Base-by-base conservation (phyloP, 371 early-diverging fungal species). In the Rhizopus sp. region DNA sequence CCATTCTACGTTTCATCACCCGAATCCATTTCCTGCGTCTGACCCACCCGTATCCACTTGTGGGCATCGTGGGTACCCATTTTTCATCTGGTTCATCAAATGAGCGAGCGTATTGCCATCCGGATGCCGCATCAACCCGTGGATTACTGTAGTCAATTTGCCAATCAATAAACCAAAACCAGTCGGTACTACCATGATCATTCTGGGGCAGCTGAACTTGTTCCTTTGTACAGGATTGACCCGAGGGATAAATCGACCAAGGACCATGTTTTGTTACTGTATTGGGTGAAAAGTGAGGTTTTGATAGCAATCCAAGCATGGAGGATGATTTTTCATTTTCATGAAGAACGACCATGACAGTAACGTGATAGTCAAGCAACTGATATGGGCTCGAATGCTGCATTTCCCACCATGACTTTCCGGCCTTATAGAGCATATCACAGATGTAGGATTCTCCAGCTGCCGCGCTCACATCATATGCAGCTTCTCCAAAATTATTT, bases 81-180 rank as follows among this genome's bases (percentile, higher is more conserved):
- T 55, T 52, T 10, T 68, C 64, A 17, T 82, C 88, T 6, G 60
- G 55, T 5, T 82, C 82, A 7, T 71, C 73, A 60, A 88, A 82
- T 1, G 80, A 80, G 42, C 72, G 68, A 4, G 85, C 83, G 53
- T 92, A 92, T 54, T 87, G 86, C 88, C 89, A 88, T 0, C 88
- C 88, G 5, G 86, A 82, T 7, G 70, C 77, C 1, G 79, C 71
- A 56, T 88, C 87, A 4, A 81, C 75, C 10, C 74, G 73, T 9
- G 88, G 87, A 64, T 88, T 82, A 10, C 76, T 77, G 35, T 76
- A 70, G 66, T 92, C 92, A 16, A 90, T 68, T 23, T 81, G 77
- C 93, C 93, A 93, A 44, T 93, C 93, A 4, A 88, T 89, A 35
- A 91, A 51, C 93, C 93, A 93, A 63, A 86, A 93, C 92, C 92